Evolutionary conservation across 768 basidiomycete species (phyloP), one percentile per base, ranked within the genome.

Genomic region (Serendipita sp.): DNA sequence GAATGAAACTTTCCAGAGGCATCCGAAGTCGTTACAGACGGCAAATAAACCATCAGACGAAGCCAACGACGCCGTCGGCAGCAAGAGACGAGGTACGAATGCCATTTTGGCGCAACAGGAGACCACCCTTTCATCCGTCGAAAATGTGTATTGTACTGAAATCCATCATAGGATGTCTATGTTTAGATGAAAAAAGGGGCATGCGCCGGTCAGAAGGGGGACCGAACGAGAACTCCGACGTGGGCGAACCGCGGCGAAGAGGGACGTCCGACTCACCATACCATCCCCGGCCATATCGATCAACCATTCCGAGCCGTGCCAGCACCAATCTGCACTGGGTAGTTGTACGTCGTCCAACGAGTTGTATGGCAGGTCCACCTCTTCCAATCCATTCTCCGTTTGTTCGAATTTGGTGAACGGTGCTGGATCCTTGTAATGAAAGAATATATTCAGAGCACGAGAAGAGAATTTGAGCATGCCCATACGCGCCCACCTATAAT

Each of bases 101-200:
- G 56, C 56, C 56, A 60, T 4, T 60, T 60, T 35, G 56, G 56
- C 24, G 34, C 56, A 35, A 60, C 34, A 8, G 56, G 56, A 3
- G 28, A 37, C 56, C 56, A 60, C 5, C 56, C 34, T 35, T 60
- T 60, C 7, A 28, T 3, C 16, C 56, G 38, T 41, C 38, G 5
- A 28, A 60, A 60, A n/a, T 60, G 56, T 3, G 56, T 60, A 60
- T 60, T 60, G 56, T 60, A 60, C n/a, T 60, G 56, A 60, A 60
- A 60, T 24, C 56, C 56, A 35, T 60, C 56, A 60, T 60, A 60
- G 56, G 56, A 60, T 32, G 28, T 32, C 48, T 51, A 51, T n/a
- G n/a, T 32, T 51, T 3, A 51, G 30, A 51, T 32, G 48, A 18
- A 4, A 8, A 51, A 16, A 3, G 4, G 48, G 16, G 4, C 16